Conservation (phyloP, 768 basidiomycete species). For the Xerocomellus dryophilus region DNA sequence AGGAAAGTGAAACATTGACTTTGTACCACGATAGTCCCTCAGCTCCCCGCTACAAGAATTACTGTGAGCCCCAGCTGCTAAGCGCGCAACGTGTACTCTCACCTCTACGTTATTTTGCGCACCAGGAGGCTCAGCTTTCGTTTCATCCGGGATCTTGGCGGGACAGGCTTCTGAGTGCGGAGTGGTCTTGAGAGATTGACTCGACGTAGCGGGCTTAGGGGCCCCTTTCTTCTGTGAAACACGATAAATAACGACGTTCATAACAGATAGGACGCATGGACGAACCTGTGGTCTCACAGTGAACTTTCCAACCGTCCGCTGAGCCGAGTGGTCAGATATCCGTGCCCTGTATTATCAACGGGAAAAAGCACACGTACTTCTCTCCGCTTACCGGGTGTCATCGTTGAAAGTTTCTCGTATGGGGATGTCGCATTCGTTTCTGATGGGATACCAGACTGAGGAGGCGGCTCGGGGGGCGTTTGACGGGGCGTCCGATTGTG, state of each 20-base stretch:
- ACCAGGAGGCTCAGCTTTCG: background rate
- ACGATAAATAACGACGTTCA: background rate
- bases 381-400: background rate
- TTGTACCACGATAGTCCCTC: background rate
- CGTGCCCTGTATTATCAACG: background rate
- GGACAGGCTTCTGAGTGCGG: no score
- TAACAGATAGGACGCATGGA: background rate
- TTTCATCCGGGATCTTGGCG: no score
- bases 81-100: background rate
- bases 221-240: background rate
- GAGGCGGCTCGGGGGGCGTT: no score
- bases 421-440: no score
- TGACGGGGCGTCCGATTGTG: no score
- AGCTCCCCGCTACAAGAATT: background rate
- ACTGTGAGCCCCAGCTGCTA: background rate
- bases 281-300: background rate
- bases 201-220: background rate
- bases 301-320: background rate
- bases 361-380: background rate
- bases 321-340: background rate
- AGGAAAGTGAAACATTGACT: background rate
- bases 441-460: no score
- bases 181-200: background rate
- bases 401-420: background rate
- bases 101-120: background rate